Conservation (phyloP, 179 eudicot species). For the Carnegiea gigantea region DNA sequence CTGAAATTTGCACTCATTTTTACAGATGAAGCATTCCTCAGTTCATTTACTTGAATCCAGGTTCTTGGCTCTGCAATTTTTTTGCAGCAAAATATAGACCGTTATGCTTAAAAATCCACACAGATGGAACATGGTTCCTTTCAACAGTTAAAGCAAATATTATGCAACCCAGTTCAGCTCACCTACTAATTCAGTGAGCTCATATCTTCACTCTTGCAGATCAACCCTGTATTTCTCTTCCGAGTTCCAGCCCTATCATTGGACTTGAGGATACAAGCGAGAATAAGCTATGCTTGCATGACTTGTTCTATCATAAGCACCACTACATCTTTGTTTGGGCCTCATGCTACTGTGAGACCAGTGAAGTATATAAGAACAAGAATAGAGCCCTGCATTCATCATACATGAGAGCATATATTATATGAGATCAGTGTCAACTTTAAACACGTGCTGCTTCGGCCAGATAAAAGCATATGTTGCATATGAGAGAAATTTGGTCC, state of each 20-base stretch:
- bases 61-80: conserved; percentile 8
- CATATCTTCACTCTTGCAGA: no score
- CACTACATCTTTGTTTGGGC: neutral
- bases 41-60: conserved; percentile 14
- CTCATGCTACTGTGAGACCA: neutral
- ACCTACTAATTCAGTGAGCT: no score
- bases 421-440: neutral
- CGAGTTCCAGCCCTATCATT: no score
- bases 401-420: conserved; percentile 2
- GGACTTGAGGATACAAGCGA: no score
- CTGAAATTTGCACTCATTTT: neutral
- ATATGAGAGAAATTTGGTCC: no score
- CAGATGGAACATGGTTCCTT: neutral
- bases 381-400: neutral
- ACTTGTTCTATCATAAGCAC: no score
- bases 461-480: no score
- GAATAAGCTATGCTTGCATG: no score
- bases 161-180: no score
- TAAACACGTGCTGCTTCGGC: no score
- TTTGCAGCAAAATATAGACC: neutral
- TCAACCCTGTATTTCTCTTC: no score
- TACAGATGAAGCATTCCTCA: neutral
- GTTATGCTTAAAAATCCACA: neutral
- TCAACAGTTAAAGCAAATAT: no score
- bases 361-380: neutral